phyloP scores from a whole-genome alignment of 257 asterid genomes.

The Knoxia roxburghii region DNA sequence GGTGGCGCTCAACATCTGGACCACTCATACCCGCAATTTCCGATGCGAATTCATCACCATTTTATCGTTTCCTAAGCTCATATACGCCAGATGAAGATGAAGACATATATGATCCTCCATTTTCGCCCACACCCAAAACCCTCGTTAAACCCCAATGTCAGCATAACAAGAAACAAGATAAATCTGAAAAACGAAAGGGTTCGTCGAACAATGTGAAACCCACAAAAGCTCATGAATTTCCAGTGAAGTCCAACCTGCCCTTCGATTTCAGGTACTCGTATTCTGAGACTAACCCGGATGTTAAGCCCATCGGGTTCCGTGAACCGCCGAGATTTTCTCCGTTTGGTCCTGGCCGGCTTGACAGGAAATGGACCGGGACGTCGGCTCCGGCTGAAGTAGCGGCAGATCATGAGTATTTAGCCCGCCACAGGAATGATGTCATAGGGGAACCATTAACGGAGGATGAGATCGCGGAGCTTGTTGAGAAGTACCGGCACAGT shows the following conservation, averaged over 20 bases:
- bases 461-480: slow-evolving; percentile 63
- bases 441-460: slow-evolving; percentile 64
- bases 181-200: slow-evolving; percentile 8
- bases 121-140: slow-evolving; percentile 31
- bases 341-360: slow-evolving; percentile 81
- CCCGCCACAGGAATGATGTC: slow-evolving; percentile 41
- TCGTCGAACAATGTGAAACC: slow-evolving; percentile 7
- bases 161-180: slow-evolving; percentile 9
- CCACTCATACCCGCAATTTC: not conserved
- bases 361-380: slow-evolving; percentile 78
- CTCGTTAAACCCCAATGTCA: slow-evolving; percentile 14
- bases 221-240: slow-evolving; percentile 10
- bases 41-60: not conserved
- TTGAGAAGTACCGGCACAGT: slow-evolving; percentile 75
- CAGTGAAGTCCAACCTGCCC: slow-evolving; percentile 47
- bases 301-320: slow-evolving; percentile 68
- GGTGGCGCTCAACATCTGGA: slow-evolving; percentile 35
- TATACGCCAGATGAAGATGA: slow-evolving; percentile 19
- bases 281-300: slow-evolving; percentile 57
- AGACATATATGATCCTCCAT: slow-evolving; percentile 57
- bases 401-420: slow-evolving; percentile 43
- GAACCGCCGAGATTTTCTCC: slow-evolving; percentile 77
- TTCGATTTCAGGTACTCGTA: slow-evolving; percentile 86
- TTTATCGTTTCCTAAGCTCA: slow-evolving; percentile 23
- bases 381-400: slow-evolving; percentile 43